phyloP scores from a whole-genome alignment of 805 yeast species.

The Metschnikowia rubicola region DNA sequence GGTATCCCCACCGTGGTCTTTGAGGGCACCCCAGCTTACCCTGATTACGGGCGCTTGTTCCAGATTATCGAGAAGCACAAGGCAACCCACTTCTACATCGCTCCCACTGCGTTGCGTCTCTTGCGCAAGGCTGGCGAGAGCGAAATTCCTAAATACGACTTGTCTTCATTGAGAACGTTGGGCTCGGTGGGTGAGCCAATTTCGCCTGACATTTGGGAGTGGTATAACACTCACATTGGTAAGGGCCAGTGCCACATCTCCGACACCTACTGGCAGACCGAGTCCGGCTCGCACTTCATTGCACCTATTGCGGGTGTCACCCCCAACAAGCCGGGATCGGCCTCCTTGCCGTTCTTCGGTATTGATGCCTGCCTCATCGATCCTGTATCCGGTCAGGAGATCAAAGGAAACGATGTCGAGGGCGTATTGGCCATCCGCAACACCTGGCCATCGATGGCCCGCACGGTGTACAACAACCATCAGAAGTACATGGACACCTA shows the following conservation, averaged over 20 bases:
- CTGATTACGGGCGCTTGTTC: slow-evolving; percentile 78
- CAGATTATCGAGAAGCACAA: slow-evolving; percentile 66
- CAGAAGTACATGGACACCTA: slow-evolving; percentile 76
- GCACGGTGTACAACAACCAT: slow-evolving; percentile 78
- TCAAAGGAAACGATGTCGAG: slow-evolving; percentile 66
- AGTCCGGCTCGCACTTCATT: slow-evolving; percentile 76
- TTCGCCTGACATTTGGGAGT: slow-evolving; percentile 83
- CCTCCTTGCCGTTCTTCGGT: slow-evolving; percentile 82
- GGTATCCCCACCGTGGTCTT: slow-evolving; percentile 80
- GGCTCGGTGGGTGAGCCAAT: slow-evolving; percentile 89
- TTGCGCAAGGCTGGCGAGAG: slow-evolving; percentile 71
- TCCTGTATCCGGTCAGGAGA: slow-evolving; percentile 69
- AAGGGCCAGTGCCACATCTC: slow-evolving; percentile 65
- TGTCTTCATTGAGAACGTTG: slow-evolving; percentile 61
- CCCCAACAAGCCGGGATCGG: slow-evolving; percentile 83
- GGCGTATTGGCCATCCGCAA: slow-evolving; percentile 73
- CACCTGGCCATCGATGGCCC: slow-evolving; percentile 84
- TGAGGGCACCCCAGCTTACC: slow-evolving; percentile 87
- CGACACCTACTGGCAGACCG: slow-evolving; percentile 91
- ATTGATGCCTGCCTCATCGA: slow-evolving; percentile 70
- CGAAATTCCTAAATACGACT: slow-evolving; percentile 57
- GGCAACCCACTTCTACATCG: slow-evolving; percentile 78
- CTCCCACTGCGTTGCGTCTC: slow-evolving; percentile 79
- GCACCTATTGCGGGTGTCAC: slow-evolving; percentile 73
- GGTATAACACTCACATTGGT: slow-evolving; percentile 75